A percentile compares a stretch with the other conserved stretches of the same genome.
Conservation (phyloP, 352 stramenopile species). For the Phytopythium sindhum region DNA sequence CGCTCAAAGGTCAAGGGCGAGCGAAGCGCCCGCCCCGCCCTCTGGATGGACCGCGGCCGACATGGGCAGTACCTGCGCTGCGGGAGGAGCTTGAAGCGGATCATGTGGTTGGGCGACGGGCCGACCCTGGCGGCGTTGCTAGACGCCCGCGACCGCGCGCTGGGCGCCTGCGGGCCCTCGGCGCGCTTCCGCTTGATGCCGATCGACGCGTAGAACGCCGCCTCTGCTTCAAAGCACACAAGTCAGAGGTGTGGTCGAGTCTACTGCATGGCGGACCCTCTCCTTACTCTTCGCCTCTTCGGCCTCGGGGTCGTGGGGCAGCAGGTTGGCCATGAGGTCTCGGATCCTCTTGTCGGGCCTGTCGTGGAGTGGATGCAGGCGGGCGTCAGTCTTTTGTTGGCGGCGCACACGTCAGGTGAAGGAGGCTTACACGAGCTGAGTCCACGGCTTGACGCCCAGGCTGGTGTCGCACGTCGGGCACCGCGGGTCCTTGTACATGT, state of each 20-base stretch:
- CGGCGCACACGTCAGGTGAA: no score
- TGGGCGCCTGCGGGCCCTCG: not conserved
- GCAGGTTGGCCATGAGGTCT: conserved; percentile 45
- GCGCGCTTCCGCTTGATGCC: conserved; percentile 57
- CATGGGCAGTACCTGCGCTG: conserved; percentile 39
- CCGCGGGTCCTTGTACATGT: conserved; percentile 19
- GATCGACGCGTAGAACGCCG: conserved; percentile 39
- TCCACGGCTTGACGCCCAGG: conserved; percentile 51
- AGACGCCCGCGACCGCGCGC: not conserved
- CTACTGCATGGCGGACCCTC: no score
- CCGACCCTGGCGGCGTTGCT: conserved; percentile 9
- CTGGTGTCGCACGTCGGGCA: conserved; percentile 48
- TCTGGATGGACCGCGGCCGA: no score
- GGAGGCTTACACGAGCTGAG: conserved; percentile 51
- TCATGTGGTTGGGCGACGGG: conserved; percentile 30
- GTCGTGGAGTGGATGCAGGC: no score
- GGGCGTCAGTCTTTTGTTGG: no score
- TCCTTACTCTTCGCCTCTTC: conserved; percentile 40
- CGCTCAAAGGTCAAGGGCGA: no score
- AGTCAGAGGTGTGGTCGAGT: not conserved
- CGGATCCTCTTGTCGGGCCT: conserved; percentile 58
- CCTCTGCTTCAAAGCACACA: conserved; percentile 14
- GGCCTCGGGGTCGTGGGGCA: conserved; percentile 35
- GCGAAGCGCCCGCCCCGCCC: no score
- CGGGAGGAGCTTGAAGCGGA: conserved; percentile 44